Evolutionary conservation across 768 basidiomycete species (phyloP), one percentile per base, ranked within the genome.

Genomic region (Porpolomopsis calyptriformis): DNA sequence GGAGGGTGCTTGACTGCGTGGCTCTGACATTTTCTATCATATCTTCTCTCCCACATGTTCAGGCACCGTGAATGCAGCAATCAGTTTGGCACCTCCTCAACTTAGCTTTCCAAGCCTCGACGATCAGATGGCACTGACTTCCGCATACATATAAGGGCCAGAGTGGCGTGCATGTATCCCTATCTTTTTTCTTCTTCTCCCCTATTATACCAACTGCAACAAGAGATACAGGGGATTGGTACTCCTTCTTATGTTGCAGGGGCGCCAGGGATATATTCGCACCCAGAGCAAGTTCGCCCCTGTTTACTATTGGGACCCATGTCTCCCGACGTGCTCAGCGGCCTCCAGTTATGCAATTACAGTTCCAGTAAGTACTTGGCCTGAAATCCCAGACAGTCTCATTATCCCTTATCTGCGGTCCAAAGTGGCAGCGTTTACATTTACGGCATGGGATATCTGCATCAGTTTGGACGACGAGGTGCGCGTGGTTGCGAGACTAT

Each of bases 1-100:
- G 68, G 69, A 65, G 70, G 65, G 64, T 68, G 78, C 80, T 84
- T 80, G 82, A 84, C 82, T 84, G 80, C 82, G 82, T 54, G 55
- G 73, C 69, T 74, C 79, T 59, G 54, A 84, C 78, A 83, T 64
- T 49, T 50, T 23, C 12, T n/a, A 18, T 40, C 25, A 29, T 41
- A 40, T 38, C 19, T 29, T 9, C 14, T 5, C 23, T 45, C 16
- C 39, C 19, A 16, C 8, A 10, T 16, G 18, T 22, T 16, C 16
- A 26, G 12, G 35, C 8, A 38, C 9, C 24, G 2, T 22, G n/a
- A n/a, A n/a, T n/a, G n/a, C n/a, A n/a, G n/a, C n/a, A n/a, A n/a
- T n/a, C n/a, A n/a, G n/a, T n/a, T n/a, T n/a, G n/a, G n/a, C n/a
- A n/a, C n/a, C n/a, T n/a, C n/a, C n/a, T n/a, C n/a, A n/a, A n/a